Conservation (phyloP, 2,329 filamentous ascomycete genomes). For the Clonostachys solani region DNA sequence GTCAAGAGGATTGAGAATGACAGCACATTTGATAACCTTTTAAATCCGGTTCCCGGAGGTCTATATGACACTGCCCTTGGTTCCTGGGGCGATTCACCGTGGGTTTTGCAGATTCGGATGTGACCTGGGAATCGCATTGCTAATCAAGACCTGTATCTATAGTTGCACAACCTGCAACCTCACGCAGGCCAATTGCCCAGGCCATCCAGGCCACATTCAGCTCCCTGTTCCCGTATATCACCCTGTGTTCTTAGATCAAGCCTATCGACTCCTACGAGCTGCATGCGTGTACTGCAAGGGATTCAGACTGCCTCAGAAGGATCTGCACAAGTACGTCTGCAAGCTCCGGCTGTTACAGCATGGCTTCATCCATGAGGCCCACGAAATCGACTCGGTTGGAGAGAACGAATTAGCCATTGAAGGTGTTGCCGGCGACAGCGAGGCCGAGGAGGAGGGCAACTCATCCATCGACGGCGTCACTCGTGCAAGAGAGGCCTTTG, state of each 20-base stretch:
- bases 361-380: constrained; percentile 70
- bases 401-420: constrained; percentile 31
- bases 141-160: neutral
- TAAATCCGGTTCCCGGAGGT: constrained; percentile 85
- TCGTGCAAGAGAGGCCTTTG: constrained; percentile 59
- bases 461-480: constrained; percentile 45
- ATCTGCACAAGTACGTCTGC: constrained; percentile 76
- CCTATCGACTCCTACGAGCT: constrained; percentile 77
- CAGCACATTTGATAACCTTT: constrained; percentile 86
- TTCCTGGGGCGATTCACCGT: constrained; percentile 83
- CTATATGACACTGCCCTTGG: constrained; percentile 91
- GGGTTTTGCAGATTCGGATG: constrained; percentile 15
- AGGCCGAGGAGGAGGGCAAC: constrained; percentile 61
- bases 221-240: constrained; percentile 92
- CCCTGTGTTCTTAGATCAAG: constrained; percentile 93
- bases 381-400: constrained; percentile 48
- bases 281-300: constrained; percentile 90
- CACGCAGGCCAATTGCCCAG: constrained; percentile 76
- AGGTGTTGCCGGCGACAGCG: constrained; percentile 40
- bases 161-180: constrained; percentile 93
- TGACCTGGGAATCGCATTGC: constrained; percentile 1
- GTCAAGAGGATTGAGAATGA: constrained; percentile 93
- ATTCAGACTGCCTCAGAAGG: constrained; percentile 72
- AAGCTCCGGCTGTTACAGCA: constrained; percentile 83
- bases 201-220: constrained; percentile 93